Percentiles rank a stretch among this genome's conserved stretches.
Conservation (phyloP, 345 rosid species). For the Melaleuca quinquenervia region DNA sequence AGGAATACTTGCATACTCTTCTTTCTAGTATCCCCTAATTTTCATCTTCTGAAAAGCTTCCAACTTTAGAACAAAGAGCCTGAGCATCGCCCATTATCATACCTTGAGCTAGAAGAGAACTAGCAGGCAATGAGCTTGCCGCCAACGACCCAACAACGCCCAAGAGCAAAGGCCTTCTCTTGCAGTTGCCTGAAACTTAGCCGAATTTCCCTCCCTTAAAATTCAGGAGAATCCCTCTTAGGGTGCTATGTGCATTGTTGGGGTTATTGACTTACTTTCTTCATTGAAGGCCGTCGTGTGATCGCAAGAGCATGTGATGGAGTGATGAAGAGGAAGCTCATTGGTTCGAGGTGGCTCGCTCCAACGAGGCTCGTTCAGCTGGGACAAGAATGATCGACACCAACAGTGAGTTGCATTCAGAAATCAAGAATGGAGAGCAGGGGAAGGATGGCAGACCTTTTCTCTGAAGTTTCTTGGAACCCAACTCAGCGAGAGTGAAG, state of each 20-base stretch:
- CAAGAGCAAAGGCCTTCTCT: conserved; percentile 46
- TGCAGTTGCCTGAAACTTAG: conserved; percentile 24
- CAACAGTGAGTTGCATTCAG: neutral
- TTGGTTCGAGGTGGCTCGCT: neutral
- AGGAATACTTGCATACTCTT: neutral
- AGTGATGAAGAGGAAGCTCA: neutral
- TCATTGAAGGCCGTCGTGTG: neutral
- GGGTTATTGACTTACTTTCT: neutral
- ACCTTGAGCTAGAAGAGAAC: conserved; percentile 67
- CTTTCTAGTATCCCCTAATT: neutral
- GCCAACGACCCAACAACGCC: conserved; percentile 47
- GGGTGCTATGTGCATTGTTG: neutral
- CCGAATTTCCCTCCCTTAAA: neutral
- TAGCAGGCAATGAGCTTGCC: conserved; percentile 37
- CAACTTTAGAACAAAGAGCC: neutral
- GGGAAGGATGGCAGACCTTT: neutral
- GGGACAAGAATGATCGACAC: neutral
- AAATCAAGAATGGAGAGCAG: neutral
- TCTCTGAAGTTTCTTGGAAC: neutral
- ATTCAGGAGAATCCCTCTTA: neutral
- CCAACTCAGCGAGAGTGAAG: neutral
- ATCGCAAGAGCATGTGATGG: neutral
- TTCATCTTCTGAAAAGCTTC: neutral
- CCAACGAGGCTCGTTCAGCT: neutral
- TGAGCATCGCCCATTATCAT: neutral